Evolutionary conservation across 2,329 filamentous ascomycete genomes (phyloP).

Genomic region (Arthrobotrys musiformis): DNA sequence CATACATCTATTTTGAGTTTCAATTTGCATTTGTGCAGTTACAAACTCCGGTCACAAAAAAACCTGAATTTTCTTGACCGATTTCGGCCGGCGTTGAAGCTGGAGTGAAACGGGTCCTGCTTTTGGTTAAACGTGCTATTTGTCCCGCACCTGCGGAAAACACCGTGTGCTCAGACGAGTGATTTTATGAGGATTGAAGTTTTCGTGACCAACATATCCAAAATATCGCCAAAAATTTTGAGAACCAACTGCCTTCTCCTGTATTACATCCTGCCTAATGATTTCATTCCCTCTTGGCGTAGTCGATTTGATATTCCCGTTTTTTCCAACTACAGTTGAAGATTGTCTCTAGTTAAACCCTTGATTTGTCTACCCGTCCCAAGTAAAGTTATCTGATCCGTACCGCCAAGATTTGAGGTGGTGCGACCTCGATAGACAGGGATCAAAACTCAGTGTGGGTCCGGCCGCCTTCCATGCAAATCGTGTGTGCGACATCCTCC

Average conservation of each 20-base stretch:
- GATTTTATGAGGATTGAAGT: not conserved
- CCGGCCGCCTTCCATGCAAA: slow-evolving; percentile 19
- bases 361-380: slow-evolving; percentile 1
- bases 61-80: slow-evolving; percentile 31
- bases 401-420: slow-evolving; percentile 52
- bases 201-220: not conserved
- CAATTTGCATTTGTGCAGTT: not conserved
- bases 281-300: not conserved
- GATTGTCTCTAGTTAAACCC: not conserved
- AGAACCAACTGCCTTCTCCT: not conserved
- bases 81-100: slow-evolving; percentile 35
- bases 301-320: not conserved
- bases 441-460: slow-evolving; percentile 44
- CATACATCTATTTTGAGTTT: not conserved
- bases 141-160: slow-evolving; percentile 17
- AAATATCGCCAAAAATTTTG: not conserved
- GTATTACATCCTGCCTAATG: not conserved
- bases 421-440: slow-evolving; percentile 40
- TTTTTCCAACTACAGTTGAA: not conserved
- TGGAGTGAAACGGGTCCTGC: slow-evolving; percentile 1
- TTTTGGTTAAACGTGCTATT: slow-evolving; percentile 4
- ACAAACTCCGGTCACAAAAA: not conserved
- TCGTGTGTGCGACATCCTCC: slow-evolving; percentile 20
- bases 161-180: slow-evolving; percentile 8
- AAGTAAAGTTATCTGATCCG: slow-evolving; percentile 56